Percentiles rank a stretch among this genome's conserved stretches.
phyloP scores from a whole-genome alignment of 1,284 basidiomycete genomes.

The Malassezia globosa region DNA sequence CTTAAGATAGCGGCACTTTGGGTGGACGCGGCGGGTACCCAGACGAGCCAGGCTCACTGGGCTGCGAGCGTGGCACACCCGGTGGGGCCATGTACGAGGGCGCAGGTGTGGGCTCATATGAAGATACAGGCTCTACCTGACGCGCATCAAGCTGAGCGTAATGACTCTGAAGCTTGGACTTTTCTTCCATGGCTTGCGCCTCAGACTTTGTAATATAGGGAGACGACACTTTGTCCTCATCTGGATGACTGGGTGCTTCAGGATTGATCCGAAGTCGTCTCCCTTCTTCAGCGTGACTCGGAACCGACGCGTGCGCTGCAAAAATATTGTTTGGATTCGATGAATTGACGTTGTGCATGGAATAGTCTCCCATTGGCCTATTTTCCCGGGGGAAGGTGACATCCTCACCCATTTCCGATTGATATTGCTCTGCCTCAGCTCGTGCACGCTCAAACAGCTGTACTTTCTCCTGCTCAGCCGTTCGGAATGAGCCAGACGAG shows the following conservation, averaged over 20 bases:
- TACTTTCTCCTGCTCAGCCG: slow-evolving; percentile 37
- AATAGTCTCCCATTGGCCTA: slow-evolving; percentile 17
- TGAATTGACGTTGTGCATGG: slow-evolving; percentile 17
- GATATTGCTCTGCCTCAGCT: slow-evolving; percentile 36
- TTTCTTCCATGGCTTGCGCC: slow-evolving; percentile 14
- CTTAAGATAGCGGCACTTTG: slow-evolving; percentile 10
- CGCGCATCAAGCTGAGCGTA: slow-evolving; percentile 4
- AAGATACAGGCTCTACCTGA: neutral
- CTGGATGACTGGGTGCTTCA: neutral
- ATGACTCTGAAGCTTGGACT: slow-evolving; percentile 7
- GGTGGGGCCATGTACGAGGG: neutral
- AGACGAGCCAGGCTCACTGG: neutral
- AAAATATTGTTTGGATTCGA: slow-evolving; percentile 1
- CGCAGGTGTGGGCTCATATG: neutral
- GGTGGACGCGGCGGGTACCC: slow-evolving; percentile 11
- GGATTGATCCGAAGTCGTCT: neutral
- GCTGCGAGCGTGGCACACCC: neutral
- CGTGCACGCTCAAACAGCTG: slow-evolving; percentile 36
- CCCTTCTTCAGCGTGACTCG: neutral
- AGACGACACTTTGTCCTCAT: neutral
- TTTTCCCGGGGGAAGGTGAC: slow-evolving; percentile 15
- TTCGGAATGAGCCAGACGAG: neutral
- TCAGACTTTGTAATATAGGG: slow-evolving; percentile 13
- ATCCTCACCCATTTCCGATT: slow-evolving; percentile 28
- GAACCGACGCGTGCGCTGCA: slow-evolving; percentile 1